Base-by-base conservation (phyloP, 345 rosid species). In the Gossypium bickii region DNA sequence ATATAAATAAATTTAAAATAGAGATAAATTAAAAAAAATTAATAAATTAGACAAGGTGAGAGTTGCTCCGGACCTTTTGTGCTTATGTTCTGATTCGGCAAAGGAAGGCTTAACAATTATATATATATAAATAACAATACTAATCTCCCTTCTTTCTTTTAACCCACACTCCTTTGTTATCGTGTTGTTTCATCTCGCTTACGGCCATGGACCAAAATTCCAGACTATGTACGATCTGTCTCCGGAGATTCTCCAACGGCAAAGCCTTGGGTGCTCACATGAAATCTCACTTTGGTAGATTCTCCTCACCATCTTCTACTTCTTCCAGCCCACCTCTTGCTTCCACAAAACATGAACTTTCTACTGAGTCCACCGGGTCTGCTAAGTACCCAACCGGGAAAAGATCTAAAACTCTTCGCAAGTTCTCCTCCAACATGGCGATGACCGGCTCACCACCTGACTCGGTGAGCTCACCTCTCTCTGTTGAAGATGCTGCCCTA, bases 251-350 rank as follows among this genome's bases (percentile, higher is more conserved):
- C 55, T 80, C 87, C 17, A 87, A 80, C 69, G 89, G 93, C 44
- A 89, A 87, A 79, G 93, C 93, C 79, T 81, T 89, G 89, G 93
- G 93, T 18, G 93, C 90, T 24, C 93, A 87, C 78, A 85, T 87
- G 90, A 87, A 88, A 84, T 87, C 90, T 79, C 90, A 89, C 41
- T 77, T 20, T 81, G 0, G 84, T 81, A 84, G 80, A 66, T 75
- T 80, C 45, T 55, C 43, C 65, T 20, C 76, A 1, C 58, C 81
- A 9, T 74, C 85, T 17, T 82, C 78, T 9, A 79, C 82, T 8
- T 45, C 75, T 5, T 44, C 75, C 41, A 22, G 34, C 2, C 51
- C 11, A 13, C 3, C 41, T 8, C 27, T 12, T 7, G 17, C 24
- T 34, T 52, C 44, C 47, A 12, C 12, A 4, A 34, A 34, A 34